Percentiles rank a stretch among this genome's conserved stretches.
These are phyloP conservation scores for Gastrolobium villosum DNA, from an alignment of 306 rosid species.

Conservation along the genomic window DNA sequence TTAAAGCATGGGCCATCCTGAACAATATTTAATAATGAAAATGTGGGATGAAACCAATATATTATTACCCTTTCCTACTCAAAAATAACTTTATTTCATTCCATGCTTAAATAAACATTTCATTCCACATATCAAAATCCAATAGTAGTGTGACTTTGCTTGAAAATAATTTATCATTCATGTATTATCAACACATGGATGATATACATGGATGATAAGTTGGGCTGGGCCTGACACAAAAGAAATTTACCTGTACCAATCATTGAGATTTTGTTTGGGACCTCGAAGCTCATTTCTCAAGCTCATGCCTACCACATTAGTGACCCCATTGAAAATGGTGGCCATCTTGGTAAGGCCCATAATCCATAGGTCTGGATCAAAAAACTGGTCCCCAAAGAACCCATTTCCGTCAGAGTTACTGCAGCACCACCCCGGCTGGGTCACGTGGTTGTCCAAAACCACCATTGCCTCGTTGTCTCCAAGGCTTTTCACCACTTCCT, in stretches of 20 bases:
- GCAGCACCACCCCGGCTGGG: constrained; percentile 86
- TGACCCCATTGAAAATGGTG: constrained; percentile 63
- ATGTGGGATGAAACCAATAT: too few species aligned
- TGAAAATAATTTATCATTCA: background rate
- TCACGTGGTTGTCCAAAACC: constrained; percentile 79
- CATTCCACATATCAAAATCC: too few species aligned
- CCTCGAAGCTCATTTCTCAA: constrained; percentile 87
- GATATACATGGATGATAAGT: background rate
- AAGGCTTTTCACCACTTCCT: constrained; percentile 73
- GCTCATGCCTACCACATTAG: constrained; percentile 83
- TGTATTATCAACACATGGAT: too few species aligned
- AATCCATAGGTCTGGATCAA: constrained; percentile 75
- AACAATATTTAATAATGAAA: too few species aligned
- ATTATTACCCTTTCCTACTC: too few species aligned
- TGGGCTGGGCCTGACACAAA: background rate
- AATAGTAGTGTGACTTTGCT: too few species aligned
- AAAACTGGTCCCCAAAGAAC: constrained; percentile 77
- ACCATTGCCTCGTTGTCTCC: constrained; percentile 74
- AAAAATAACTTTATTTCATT: too few species aligned
- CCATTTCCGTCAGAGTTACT: constrained; percentile 73
- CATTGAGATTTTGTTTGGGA: constrained; percentile 67
- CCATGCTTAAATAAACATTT: too few species aligned
- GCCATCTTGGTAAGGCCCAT: constrained; percentile 77
- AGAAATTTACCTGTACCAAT: constrained; percentile 72
- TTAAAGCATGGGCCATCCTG: too few species aligned